Conservation (phyloP, 2,329 filamentous ascomycete genomes). For the Chalara sp. region DNA sequence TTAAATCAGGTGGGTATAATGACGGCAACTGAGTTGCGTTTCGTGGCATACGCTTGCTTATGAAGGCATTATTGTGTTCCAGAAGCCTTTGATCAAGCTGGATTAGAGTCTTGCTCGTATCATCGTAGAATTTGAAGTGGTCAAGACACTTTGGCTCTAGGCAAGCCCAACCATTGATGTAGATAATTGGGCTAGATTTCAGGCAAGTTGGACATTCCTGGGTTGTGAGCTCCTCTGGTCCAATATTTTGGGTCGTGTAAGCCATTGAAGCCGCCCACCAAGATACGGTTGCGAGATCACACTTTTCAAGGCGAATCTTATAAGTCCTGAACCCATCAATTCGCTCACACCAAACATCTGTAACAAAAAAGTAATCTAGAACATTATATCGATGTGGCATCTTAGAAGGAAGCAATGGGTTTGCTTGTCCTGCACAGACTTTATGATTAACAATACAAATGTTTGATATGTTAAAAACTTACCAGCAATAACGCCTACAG, state of each 20-base stretch:
- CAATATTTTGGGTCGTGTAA: conserved; percentile 9
- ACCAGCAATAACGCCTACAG: conserved; percentile 51
- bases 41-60: too few species aligned
- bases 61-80: too few species aligned
- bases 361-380: conserved; percentile 62
- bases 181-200: conserved; percentile 31
- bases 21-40: too few species aligned
- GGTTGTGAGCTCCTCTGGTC: not conserved
- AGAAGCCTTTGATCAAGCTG: conserved; percentile 45
- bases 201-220: conserved; percentile 37
- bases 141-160: conserved; percentile 40
- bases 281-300: conserved; percentile 41
- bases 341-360: conserved; percentile 61
- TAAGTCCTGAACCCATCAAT: conserved; percentile 28
- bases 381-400: conserved; percentile 56
- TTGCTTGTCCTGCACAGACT: conserved; percentile 41
- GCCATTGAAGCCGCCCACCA: conserved; percentile 49
- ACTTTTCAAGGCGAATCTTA: conserved; percentile 60
- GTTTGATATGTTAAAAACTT: conserved; percentile 15
- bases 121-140: conserved; percentile 40
- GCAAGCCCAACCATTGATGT: conserved; percentile 50
- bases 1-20: too few species aligned
- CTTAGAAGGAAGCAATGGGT: conserved; percentile 38
- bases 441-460: conserved; percentile 6
- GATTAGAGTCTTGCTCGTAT: conserved; percentile 41